Evolutionary conservation across 2,329 filamentous ascomycete species (phyloP).

Genomic region (Fusarium palustre): DNA sequence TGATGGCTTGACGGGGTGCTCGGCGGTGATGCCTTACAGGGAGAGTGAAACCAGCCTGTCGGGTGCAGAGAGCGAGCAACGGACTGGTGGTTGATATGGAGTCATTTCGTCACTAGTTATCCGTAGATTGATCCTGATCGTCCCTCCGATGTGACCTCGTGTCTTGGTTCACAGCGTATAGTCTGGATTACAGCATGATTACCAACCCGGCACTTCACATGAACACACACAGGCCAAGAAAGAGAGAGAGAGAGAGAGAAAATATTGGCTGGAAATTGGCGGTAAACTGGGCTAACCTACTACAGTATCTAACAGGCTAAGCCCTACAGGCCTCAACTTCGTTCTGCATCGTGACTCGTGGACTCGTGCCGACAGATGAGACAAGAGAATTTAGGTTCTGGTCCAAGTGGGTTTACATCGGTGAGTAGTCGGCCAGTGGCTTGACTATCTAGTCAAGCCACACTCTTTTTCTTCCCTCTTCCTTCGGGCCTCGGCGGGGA

Average conservation of each 20-base stretch:
- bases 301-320: slow-evolving; percentile 20
- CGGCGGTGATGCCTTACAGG: slow-evolving; percentile 8
- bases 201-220: slow-evolving; percentile 29
- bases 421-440: slow-evolving; percentile 2
- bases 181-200: slow-evolving; percentile 27
- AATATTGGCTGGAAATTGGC: slow-evolving; percentile 4
- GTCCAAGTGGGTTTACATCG: not conserved
- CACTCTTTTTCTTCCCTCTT: not conserved
- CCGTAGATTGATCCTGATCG: not conserved
- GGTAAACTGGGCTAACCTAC: slow-evolving; percentile 10
- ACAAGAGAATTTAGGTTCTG: slow-evolving; percentile 16
- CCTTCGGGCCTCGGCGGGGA: slow-evolving; percentile 4
- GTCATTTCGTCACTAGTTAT: slow-evolving; percentile 24
- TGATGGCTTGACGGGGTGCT: slow-evolving; percentile 9
- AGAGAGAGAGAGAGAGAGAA: not conserved
- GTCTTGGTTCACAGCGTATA: slow-evolving; percentile 6
- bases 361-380: slow-evolving; percentile 2
- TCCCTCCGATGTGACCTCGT: not conserved
- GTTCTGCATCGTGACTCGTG: slow-evolving; percentile 28
- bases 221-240: not conserved
- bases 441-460: slow-evolving; percentile 5
- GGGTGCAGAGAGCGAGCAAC: slow-evolving; percentile 15
- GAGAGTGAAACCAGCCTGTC: slow-evolving; percentile 30
- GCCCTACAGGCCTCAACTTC: slow-evolving; percentile 25
- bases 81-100: slow-evolving; percentile 15